A percentile compares a stretch with the other conserved stretches of the same genome.
Conservation (phyloP, 441 rosid genomes). For the Codiaeum variegatum region DNA sequence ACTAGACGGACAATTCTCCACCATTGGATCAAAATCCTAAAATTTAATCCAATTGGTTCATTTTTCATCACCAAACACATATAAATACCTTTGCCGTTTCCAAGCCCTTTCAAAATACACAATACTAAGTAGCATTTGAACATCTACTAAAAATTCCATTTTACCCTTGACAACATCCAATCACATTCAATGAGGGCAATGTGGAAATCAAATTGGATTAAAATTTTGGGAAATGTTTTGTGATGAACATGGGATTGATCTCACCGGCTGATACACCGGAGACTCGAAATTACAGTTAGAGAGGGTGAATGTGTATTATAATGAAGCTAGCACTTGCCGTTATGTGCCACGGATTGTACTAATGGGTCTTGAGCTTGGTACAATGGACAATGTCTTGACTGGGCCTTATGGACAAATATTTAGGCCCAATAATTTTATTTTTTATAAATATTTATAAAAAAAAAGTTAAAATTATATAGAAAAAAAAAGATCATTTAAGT, state of each 20-base stretch:
- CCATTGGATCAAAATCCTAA: constrained; percentile 11
- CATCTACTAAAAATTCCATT: neutral
- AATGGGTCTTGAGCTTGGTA: constrained; percentile 20
- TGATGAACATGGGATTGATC: constrained; percentile 23
- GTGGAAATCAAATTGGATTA: constrained; percentile 18
- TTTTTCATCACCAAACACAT: neutral
- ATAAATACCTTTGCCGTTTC: neutral
- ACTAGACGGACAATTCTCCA: neutral
- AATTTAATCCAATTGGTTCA: neutral
- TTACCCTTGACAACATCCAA: neutral
- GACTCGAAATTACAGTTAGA: constrained; percentile 8
- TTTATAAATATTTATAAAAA: no score
- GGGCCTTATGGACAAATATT: constrained; percentile 15
- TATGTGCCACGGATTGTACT: constrained; percentile 16
- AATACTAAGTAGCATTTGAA: neutral
- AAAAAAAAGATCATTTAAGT: no score
- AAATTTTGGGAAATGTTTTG: constrained; percentile 18
- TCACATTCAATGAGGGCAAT: constrained; percentile 21
- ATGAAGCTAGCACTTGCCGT: constrained; percentile 12
- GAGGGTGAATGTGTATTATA: constrained; percentile 17
- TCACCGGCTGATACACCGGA: constrained; percentile 3
- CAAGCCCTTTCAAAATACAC: no score
- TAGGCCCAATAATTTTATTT: constrained; percentile 16
- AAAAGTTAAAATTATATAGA: no score
- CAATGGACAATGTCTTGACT: constrained; percentile 6